A percentile compares a stretch with the other conserved stretches of the same genome.
Evolutionary conservation across 805 yeast genomes (phyloP).

Genomic region (Candida nemodendra): DNA sequence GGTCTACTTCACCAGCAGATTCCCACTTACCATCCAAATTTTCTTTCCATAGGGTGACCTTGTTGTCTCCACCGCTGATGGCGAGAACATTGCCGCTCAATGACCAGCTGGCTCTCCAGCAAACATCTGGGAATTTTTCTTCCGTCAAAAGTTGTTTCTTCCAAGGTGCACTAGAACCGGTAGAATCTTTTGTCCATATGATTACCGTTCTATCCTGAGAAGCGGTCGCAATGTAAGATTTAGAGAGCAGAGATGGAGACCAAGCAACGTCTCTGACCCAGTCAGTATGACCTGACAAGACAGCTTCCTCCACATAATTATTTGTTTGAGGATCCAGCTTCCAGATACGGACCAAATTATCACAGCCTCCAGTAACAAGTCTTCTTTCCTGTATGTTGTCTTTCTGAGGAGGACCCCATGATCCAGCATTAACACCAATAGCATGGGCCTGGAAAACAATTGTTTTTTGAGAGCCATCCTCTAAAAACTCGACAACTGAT

Average conservation of each 20-base stretch:
- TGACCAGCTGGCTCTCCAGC: constrained; percentile 99
- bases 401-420: constrained; percentile 78
- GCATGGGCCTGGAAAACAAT: constrained; percentile 76
- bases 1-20: constrained; percentile 93
- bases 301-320: constrained; percentile 69
- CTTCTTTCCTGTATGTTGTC: constrained; percentile 52
- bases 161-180: constrained; percentile 47
- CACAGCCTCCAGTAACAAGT: constrained; percentile 94
- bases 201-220: constrained; percentile 94
- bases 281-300: constrained; percentile 87
- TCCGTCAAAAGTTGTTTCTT: constrained; percentile 69
- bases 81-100: constrained; percentile 94
- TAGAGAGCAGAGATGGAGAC: constrained; percentile 88
- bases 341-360: constrained; percentile 93
- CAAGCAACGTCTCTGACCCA: constrained; percentile 99
- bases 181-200: constrained; percentile 79
- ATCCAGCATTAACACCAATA: constrained; percentile 90
- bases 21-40: constrained; percentile 93
- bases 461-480: constrained; percentile 77
- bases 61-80: constrained; percentile 93
- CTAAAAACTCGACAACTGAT: constrained; percentile 86
- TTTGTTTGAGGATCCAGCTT: constrained; percentile 53
- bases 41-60: constrained; percentile 96
- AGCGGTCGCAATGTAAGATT: constrained; percentile 91
- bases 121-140: constrained; percentile 91